Conservation (phyloP, 2,329 filamentous ascomycete genomes). For the Thielaviopsis euricoi region DNA sequence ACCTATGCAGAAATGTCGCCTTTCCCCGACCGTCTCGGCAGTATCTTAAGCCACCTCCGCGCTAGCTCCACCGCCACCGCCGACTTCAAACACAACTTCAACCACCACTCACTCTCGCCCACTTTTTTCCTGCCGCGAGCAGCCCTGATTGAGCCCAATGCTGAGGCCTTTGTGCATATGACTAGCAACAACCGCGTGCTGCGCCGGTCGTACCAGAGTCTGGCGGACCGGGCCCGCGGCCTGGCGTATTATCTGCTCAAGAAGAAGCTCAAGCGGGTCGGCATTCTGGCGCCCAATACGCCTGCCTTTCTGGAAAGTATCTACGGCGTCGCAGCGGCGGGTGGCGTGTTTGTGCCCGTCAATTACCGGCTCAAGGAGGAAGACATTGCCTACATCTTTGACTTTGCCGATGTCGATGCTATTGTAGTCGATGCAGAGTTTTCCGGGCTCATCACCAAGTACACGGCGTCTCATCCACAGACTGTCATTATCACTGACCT, state of each 20-base stretch:
- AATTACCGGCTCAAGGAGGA: slow-evolving; percentile 56
- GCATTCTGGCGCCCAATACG: slow-evolving; percentile 80
- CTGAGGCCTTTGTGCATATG: slow-evolving; percentile 69
- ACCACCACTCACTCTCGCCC: slow-evolving; percentile 68
- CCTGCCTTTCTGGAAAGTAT: slow-evolving; percentile 85
- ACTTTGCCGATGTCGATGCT: slow-evolving; percentile 68
- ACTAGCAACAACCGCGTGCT: slow-evolving; percentile 62
- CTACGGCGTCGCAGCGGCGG: slow-evolving; percentile 71
- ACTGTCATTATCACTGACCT: slow-evolving; percentile 62
- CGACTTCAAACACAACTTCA: slow-evolving; percentile 28
- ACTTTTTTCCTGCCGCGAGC: slow-evolving; percentile 78
- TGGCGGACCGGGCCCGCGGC: slow-evolving; percentile 72
- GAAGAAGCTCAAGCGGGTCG: slow-evolving; percentile 58
- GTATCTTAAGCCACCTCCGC: slow-evolving; percentile 35
- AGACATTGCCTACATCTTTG: slow-evolving; percentile 82
- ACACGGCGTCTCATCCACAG: slow-evolving; percentile 39
- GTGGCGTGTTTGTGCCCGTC: slow-evolving; percentile 55
- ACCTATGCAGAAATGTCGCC: slow-evolving; percentile 36
- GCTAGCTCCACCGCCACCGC: slow-evolving; percentile 16
- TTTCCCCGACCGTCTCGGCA: slow-evolving; percentile 42
- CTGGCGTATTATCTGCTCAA: slow-evolving; percentile 76
- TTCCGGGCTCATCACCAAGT: slow-evolving; percentile 49
- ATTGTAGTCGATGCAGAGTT: slow-evolving; percentile 83
- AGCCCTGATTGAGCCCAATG: slow-evolving; percentile 73
- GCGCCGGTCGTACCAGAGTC: slow-evolving; percentile 61